Conservation (phyloP, 1,139 yeast species). For the Debaryomyces coudertii region DNA sequence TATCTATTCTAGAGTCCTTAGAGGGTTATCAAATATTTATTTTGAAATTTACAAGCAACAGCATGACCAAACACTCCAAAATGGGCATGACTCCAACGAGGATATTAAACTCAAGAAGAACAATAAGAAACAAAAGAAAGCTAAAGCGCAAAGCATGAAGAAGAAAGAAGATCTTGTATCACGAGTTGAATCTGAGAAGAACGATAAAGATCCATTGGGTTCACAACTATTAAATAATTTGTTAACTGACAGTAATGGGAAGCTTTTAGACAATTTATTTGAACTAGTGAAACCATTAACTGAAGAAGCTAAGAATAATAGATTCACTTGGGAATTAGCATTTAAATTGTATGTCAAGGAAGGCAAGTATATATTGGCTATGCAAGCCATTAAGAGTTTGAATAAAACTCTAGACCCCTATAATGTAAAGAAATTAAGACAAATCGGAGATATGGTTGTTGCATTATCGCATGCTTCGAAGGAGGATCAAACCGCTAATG, state of each 20-base stretch:
- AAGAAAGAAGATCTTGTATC: constrained; percentile 43
- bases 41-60: constrained; percentile 45
- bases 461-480: constrained; percentile 29
- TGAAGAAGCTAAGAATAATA: constrained; percentile 38
- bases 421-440: constrained; percentile 21
- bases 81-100: constrained; percentile 18
- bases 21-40: constrained; percentile 65
- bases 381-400: constrained; percentile 47
- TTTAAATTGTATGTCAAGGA: constrained; percentile 43
- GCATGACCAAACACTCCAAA: constrained; percentile 10
- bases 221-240: constrained; percentile 37
- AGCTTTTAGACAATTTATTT: constrained; percentile 35
- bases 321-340: constrained; percentile 40
- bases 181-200: constrained; percentile 46
- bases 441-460: constrained; percentile 30
- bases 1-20: constrained; percentile 67
- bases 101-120: constrained; percentile 23
- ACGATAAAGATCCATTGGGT: constrained; percentile 56
- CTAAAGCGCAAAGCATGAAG: constrained; percentile 40
- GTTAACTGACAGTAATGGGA: constrained; percentile 25
- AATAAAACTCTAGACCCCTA: constrained; percentile 30
- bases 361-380: constrained; percentile 51
- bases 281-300: constrained; percentile 35
- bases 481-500: constrained; percentile 34
- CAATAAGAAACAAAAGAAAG: constrained; percentile 36